Conservation (phyloP, 345 rosid species). For the Alliaria petiolata region DNA sequence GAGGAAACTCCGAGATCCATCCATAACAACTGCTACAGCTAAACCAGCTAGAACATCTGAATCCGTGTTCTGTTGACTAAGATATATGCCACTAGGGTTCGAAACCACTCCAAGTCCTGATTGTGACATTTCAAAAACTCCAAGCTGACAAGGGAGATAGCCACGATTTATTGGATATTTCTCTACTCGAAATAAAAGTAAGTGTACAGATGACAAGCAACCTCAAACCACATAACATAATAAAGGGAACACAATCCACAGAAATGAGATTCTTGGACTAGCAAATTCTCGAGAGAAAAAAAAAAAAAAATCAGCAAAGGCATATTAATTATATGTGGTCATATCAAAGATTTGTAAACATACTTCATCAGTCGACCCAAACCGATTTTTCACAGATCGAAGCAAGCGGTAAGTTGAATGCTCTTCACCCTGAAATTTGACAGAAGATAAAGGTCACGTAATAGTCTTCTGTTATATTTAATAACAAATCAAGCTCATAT, state of each 20-base stretch:
- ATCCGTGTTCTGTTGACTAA: constrained; percentile 62
- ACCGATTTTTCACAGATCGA: constrained; percentile 91
- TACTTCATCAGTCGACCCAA: constrained; percentile 94
- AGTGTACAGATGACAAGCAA: neutral
- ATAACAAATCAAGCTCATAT: neutral
- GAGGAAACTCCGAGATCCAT: constrained; percentile 85
- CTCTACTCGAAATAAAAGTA: neutral
- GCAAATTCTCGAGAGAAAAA: neutral
- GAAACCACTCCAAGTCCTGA: constrained; percentile 68
- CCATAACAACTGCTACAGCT: constrained; percentile 88
- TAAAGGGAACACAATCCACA: neutral
- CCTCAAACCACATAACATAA: neutral
- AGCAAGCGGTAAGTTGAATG: constrained; percentile 79
- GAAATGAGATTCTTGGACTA: neutral
- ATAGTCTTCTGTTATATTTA: neutral
- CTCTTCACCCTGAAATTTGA: constrained; percentile 73
- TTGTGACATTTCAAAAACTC: constrained; percentile 87
- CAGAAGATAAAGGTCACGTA: neutral
- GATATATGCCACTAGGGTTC: constrained; percentile 79
- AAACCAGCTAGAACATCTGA: constrained; percentile 86
- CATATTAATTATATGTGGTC: neutral
- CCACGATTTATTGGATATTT: neutral
- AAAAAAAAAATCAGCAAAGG: neutral
- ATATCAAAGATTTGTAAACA: constrained; percentile 9
- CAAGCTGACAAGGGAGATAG: constrained; percentile 53